Evolutionary conservation across 1,139 yeast genomes (phyloP).

Genomic region (Geotrichum bryndzae): DNA sequence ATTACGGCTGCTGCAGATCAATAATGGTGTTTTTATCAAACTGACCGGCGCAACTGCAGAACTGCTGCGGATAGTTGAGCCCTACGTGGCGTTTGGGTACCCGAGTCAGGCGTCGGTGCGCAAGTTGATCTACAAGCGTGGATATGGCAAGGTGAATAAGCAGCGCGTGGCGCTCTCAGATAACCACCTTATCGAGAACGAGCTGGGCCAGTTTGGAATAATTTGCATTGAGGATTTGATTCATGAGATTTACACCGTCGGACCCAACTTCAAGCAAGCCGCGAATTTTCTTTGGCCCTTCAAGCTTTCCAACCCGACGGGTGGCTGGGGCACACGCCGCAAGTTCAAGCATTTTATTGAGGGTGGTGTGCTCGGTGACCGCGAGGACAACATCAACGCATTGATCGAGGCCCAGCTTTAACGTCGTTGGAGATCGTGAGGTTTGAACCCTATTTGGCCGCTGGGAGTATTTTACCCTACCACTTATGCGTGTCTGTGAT

Average conservation of each 20-base stretch:
- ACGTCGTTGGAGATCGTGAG: neutral
- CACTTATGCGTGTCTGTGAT: too few relatives aligned
- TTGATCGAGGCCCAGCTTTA: conserved; percentile 66
- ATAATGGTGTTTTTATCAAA: conserved; percentile 96
- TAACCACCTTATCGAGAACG: conserved; percentile 88
- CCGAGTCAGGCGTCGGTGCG: conserved; percentile 94
- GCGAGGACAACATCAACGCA: conserved; percentile 97
- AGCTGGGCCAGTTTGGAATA: conserved; percentile 95
- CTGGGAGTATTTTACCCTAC: too few relatives aligned
- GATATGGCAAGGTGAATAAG: conserved; percentile 98
- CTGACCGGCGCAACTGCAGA: conserved; percentile 97
- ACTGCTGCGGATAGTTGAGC: conserved; percentile 95
- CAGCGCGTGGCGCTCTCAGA: conserved; percentile 90
- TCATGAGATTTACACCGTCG: conserved; percentile 98
- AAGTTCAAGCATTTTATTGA: conserved; percentile 99
- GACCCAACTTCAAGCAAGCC: conserved; percentile 99
- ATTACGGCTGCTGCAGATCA: conserved; percentile 94
- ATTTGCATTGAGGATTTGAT: conserved; percentile 94
- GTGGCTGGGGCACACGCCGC: conserved; percentile 99
- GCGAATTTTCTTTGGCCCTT: conserved; percentile 99
- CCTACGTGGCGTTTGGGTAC: conserved; percentile 99
- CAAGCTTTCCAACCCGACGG: conserved; percentile 98
- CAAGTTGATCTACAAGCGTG: conserved; percentile 98
- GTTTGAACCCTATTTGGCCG: too few relatives aligned
- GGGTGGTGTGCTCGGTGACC: conserved; percentile 99